These are phyloP conservation scores for Fusarium sp. DNA, from an alignment of 2,329 filamentous ascomycete genomes.

Conservation along the genomic window DNA sequence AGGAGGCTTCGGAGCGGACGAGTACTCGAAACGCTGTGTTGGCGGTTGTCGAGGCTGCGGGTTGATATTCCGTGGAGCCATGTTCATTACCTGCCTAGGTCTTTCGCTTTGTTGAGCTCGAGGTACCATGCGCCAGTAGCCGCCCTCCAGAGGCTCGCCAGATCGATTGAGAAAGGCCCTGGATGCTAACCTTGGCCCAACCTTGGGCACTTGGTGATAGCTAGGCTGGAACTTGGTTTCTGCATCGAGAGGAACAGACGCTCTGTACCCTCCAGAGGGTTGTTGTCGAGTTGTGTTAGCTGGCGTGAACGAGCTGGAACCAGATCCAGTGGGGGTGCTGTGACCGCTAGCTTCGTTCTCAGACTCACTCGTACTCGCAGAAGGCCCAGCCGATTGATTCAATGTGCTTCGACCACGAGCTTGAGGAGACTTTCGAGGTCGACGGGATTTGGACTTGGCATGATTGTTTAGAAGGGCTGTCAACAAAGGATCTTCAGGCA, in stretches of 20 bases:
- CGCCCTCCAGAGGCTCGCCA: background rate
- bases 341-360: background rate
- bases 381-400: background rate
- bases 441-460: conserved; percentile 8
- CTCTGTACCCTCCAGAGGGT: background rate
- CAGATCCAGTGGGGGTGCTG: background rate
- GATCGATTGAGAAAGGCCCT: background rate
- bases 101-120: background rate
- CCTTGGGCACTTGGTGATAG: background rate
- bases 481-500: conserved; percentile 8
- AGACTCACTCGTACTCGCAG: background rate
- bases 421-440: background rate
- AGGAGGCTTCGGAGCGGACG: background rate
- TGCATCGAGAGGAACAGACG: too few relatives aligned
- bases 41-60: background rate
- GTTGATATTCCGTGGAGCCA: background rate
- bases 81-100: background rate
- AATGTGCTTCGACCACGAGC: background rate
- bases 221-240: background rate
- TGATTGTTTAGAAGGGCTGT: conserved; percentile 4
- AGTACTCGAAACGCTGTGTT: background rate
- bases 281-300: background rate
- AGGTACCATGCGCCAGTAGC: conserved; percentile 2
- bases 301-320: background rate
- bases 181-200: background rate